phyloP scores from a whole-genome alignment of 108 stramenopile species.

The Cyclotella choctawhatcheeana region DNA sequence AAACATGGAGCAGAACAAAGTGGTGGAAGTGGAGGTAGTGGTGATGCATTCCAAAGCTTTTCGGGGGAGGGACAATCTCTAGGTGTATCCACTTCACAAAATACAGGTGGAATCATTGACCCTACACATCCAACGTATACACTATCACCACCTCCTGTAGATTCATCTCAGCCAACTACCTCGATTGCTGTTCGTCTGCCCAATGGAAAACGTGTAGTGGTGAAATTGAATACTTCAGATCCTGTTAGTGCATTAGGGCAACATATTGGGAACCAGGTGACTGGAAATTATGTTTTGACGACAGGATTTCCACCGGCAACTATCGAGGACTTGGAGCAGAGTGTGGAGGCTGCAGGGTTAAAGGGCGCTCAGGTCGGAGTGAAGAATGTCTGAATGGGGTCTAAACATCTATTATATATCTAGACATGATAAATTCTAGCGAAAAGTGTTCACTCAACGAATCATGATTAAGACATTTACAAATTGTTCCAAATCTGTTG shows the following conservation, averaged over 20 bases:
- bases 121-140: slow-evolving; percentile 28
- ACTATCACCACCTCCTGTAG: slow-evolving; percentile 37
- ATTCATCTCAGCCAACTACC: slow-evolving; percentile 57
- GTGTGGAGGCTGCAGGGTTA: slow-evolving; percentile 74
- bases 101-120: slow-evolving; percentile 55
- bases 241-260: slow-evolving; percentile 62
- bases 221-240: slow-evolving; percentile 55
- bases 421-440: no score
- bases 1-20: slow-evolving; percentile 65
- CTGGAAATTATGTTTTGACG: slow-evolving; percentile 59
- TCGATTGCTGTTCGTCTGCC: slow-evolving; percentile 75
- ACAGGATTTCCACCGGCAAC: slow-evolving; percentile 80
- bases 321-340: slow-evolving; percentile 57
- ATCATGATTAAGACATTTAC: no score
- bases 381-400: slow-evolving; percentile 53
- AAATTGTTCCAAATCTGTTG: no score
- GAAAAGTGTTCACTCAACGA: no score
- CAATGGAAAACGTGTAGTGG: slow-evolving; percentile 70
- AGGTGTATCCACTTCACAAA: slow-evolving; percentile 3
- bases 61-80: slow-evolving; percentile 53
- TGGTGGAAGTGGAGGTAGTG: slow-evolving; percentile 25
- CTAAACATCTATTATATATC: no score
- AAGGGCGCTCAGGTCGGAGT: slow-evolving; percentile 76
- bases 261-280: slow-evolving; percentile 42
- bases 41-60: slow-evolving; percentile 39